Base-by-base conservation (phyloP, 2,329 filamentous ascomycete species). In the Arthroderma sp. region DNA sequence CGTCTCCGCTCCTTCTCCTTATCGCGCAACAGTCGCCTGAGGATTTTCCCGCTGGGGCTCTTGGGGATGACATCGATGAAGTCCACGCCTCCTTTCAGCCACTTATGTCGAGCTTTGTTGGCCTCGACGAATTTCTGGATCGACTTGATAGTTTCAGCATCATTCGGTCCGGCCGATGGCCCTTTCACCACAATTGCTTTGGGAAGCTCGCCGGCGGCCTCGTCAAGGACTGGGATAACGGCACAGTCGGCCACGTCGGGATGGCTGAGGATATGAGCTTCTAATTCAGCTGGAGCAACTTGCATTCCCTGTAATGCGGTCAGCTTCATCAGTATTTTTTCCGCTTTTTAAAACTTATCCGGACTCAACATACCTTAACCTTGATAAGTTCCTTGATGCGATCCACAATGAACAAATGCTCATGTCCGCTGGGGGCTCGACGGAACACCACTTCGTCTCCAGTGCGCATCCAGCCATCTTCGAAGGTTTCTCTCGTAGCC, bases 381-480 rank as follows among this genome's bases (percentile, higher is more conserved):
- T 85, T 85, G 63, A 86, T 85, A 42, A 85, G 67, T 57, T 86
- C 78, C 66, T 83, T 84, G 55, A 83, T 81, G 4, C 88, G 78
- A 59, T 94, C 88, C 1, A 87, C 82, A 47, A 95, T 81, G 58
- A 86, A 81, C 40, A 94, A 60, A 56, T 95, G 88, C 61, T 94
- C 85, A 51, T 80, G 68, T 2, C 85, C 85, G 2, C 70, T 67
- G 0, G 76, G 72, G 5, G 77, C 69, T 55, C 75, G 73, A 2
- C 74, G 72, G 7, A 93, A 67, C 3, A 89, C 68, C 0, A 82
- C 85, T 59, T 93, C 85, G 55, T 95, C 88, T 4, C 88, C 88
- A 0, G 88, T 94, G 36, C 75, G 76, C 72, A 94, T 78, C 77
- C 85, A 91, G n/a, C 72, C 71, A 51, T 87, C 80, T 1, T 79